phyloP scores from a whole-genome alignment of 768 basidiomycete species.

The Leccinum subgranulosum region DNA sequence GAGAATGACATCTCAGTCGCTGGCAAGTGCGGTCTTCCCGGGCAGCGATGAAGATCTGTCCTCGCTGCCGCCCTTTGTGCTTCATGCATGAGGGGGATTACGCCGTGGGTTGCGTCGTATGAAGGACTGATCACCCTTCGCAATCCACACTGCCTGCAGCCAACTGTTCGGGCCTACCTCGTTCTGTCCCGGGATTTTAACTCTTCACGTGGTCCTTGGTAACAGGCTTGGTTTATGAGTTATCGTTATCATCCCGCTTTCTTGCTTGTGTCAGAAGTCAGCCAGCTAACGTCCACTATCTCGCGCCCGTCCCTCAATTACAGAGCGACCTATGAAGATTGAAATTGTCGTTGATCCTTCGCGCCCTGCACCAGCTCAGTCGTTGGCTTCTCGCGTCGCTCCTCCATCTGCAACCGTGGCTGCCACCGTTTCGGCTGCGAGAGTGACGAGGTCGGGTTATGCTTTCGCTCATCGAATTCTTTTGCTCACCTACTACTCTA shows the following conservation, averaged over 20 bases:
- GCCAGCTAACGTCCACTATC: conserved; percentile 35
- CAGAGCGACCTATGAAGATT: conserved; percentile 98
- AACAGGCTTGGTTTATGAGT: conserved; percentile 23
- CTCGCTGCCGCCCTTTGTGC: conserved; percentile 22
- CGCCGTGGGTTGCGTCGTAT: conserved; percentile 15
- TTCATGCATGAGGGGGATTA: conserved; percentile 18
- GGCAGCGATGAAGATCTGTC: conserved; percentile 25
- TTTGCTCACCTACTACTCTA: conserved; percentile 11
- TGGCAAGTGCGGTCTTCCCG: no score
- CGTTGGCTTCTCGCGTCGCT: conserved; percentile 85
- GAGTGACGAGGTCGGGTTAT: conserved; percentile 36
- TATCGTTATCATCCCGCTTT: conserved; percentile 39
- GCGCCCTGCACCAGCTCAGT: conserved; percentile 51
- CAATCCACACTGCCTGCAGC: conserved; percentile 23
- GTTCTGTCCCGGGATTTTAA: conserved; percentile 29
- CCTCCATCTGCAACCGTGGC: conserved; percentile 47
- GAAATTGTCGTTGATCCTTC: conserved; percentile 93
- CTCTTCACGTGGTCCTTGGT: conserved; percentile 17
- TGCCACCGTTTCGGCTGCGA: conserved; percentile 15
- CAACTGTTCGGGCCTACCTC: conserved; percentile 20
- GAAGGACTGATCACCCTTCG: conserved; percentile 30
- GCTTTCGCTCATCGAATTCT: neutral
- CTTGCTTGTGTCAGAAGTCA: conserved; percentile 34
- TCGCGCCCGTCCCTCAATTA: conserved; percentile 34
- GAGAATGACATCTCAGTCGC: neutral